A percentile compares a stretch with the other conserved stretches of the same genome.
These are phyloP conservation scores for Sarocladiaceae sp. DNA, from an alignment of 2,329 filamentous ascomycete species.

Conservation along the genomic window DNA sequence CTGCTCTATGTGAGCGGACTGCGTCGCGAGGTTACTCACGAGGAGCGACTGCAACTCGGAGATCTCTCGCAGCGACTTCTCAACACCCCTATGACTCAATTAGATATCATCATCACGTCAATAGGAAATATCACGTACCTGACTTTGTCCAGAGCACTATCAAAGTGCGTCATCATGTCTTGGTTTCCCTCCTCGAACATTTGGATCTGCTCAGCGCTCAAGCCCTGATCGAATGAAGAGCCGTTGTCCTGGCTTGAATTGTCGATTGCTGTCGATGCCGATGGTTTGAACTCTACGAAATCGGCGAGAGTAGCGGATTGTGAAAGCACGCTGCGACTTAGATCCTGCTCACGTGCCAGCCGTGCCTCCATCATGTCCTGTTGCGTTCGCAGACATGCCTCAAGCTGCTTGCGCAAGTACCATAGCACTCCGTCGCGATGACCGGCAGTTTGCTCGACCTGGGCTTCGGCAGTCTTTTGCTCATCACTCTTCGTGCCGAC, in stretches of 20 bases:
- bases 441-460: slow-evolving; percentile 56
- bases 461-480: slow-evolving; percentile 66
- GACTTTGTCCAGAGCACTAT: slow-evolving; percentile 90
- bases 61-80: slow-evolving; percentile 88
- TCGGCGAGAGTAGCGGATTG: slow-evolving; percentile 44
- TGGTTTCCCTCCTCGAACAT: slow-evolving; percentile 92
- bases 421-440: slow-evolving; percentile 80
- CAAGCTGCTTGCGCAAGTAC: slow-evolving; percentile 69
- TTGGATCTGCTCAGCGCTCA: slow-evolving; percentile 82
- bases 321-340: slow-evolving; percentile 77
- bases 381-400: slow-evolving; percentile 71
- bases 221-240: slow-evolving; percentile 35
- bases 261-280: slow-evolving; percentile 5
- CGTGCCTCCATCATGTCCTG: slow-evolving; percentile 89
- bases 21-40: slow-evolving; percentile 75
- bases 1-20: slow-evolving; percentile 84
- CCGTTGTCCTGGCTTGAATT: not conserved
- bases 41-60: slow-evolving; percentile 86
- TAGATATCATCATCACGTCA: slow-evolving; percentile 3
- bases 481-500: slow-evolving; percentile 49
- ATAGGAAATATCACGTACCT: slow-evolving; percentile 53
- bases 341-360: slow-evolving; percentile 78
- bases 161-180: slow-evolving; percentile 87
- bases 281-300: slow-evolving; percentile 25
- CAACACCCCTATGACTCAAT: slow-evolving; percentile 58